A percentile compares a stretch with the other conserved stretches of the same genome.
These are phyloP conservation scores for Guyanaporus albipodus DNA, from an alignment of 768 basidiomycete genomes.

Conservation along the genomic window DNA sequence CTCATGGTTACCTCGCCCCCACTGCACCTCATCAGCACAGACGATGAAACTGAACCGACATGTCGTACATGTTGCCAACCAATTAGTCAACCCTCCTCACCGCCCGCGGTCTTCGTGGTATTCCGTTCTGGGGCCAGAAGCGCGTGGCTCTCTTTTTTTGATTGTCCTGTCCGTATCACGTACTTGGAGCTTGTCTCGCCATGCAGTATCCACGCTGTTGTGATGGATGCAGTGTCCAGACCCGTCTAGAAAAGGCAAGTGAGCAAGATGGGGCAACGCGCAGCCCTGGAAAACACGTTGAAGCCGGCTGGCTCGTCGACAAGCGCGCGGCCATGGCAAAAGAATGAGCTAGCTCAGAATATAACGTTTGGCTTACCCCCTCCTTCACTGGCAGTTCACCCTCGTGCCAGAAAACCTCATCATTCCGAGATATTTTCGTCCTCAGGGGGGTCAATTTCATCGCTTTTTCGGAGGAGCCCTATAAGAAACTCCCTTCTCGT, in stretches of 20 bases:
- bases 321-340: constrained; percentile 1
- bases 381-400: constrained; percentile 3
- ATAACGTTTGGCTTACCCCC: neutral
- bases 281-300: constrained; percentile 25
- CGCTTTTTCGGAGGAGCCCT: constrained; percentile 25
- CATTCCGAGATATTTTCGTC: constrained; percentile 16
- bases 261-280: constrained; percentile 20
- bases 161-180: neutral
- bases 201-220: constrained; percentile 22
- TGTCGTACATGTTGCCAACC: constrained; percentile 10
- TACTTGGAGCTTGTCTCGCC: constrained; percentile 10
- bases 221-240: constrained; percentile 8
- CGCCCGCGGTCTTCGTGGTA: constrained; percentile 17
- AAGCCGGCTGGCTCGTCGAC: constrained; percentile 14
- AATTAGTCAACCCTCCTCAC: constrained; percentile 12
- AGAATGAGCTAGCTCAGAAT: constrained; percentile 11
- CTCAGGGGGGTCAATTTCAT: constrained; percentile 15
- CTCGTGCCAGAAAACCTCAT: constrained; percentile 21
- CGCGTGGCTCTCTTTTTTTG: constrained; percentile 2
- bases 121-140: constrained; percentile 4
- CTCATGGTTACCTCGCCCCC: constrained; percentile 20
- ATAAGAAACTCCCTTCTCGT: constrained; percentile 22
- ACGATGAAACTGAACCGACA: constrained; percentile 5
- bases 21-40: constrained; percentile 21
- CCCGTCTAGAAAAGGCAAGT: constrained; percentile 24